Conservation (phyloP, 345 rosid genomes). For the Theobroma cacao region DNA sequence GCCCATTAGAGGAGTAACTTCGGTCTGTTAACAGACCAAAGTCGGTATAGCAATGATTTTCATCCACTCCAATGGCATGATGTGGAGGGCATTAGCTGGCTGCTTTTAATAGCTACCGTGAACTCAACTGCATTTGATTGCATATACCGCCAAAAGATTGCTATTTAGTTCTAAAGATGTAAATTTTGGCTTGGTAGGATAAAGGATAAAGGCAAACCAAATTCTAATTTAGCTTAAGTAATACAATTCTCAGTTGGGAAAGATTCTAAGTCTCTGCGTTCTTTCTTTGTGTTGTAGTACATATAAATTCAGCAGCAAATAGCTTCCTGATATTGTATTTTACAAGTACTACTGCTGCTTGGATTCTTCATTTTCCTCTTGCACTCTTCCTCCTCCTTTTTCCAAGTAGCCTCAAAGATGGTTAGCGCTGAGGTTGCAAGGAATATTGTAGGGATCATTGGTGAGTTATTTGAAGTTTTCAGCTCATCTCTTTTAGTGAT, state of each 20-base stretch:
- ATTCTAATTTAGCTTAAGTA: no score
- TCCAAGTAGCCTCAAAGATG: conserved; percentile 6
- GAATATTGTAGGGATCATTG: conserved; percentile 28
- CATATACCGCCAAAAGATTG: neutral
- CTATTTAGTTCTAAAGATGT: neutral
- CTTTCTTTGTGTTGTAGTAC: no score
- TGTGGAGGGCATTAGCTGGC: neutral
- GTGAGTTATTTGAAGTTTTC: conserved; percentile 4
- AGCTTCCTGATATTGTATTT: neutral
- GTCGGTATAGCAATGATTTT: neutral
- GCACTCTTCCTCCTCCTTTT: neutral
- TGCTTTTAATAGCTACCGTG: neutral
- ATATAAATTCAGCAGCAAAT: neutral
- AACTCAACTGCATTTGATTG: neutral
- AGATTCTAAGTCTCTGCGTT: neutral
- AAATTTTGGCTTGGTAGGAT: neutral
- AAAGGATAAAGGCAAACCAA: neutral
- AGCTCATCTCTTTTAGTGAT: neutral
- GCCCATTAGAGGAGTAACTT: neutral
- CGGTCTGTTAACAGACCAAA: neutral
- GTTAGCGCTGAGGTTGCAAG: conserved; percentile 11
- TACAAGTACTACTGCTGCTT: neutral
- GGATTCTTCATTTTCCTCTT: neutral
- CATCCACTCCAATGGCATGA: neutral
- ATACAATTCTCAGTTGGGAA: no score